These are phyloP conservation scores for Melaleuca quinquenervia DNA, from an alignment of 345 rosid genomes.

Conservation along the genomic window DNA sequence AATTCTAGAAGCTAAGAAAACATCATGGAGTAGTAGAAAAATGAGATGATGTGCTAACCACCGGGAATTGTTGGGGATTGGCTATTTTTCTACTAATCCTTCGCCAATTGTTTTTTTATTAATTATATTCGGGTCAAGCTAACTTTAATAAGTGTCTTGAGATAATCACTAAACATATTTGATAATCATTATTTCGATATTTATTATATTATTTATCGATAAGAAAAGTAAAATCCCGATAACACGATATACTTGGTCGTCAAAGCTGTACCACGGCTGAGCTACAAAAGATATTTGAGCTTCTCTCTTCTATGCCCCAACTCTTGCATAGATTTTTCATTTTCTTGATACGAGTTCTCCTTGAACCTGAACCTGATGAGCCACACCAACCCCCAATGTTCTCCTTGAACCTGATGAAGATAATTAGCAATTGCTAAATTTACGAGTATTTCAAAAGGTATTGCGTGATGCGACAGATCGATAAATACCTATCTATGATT, in stretches of 20 bases:
- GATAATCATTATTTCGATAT: not conserved
- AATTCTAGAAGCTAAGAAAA: not conserved
- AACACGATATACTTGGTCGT: not conserved
- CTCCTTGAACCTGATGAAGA: not conserved
- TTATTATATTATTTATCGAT: not conserved
- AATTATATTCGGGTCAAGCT: not conserved
- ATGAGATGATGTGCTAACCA: not conserved
- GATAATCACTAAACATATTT: not conserved
- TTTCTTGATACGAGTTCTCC: not conserved
- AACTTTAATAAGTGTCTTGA: not conserved
- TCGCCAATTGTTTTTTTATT: not conserved
- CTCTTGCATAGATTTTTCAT: not conserved
- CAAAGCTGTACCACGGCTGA: not conserved
- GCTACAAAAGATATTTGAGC: not conserved
- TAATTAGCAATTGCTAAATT: not conserved
- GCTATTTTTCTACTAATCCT: not conserved
- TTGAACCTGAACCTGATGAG: not conserved
- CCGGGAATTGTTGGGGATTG: not conserved
- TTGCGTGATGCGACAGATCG: not conserved
- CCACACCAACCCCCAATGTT: not conserved
- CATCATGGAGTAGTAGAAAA: not conserved
- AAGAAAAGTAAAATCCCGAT: not conserved
- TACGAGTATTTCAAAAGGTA: not conserved
- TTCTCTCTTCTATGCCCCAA: not conserved
- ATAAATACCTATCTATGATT: too few relatives aligned